Evolutionary conservation across 2,329 filamentous ascomycete genomes (phyloP).

Genomic region (Chrysoporthe cubensis): DNA sequence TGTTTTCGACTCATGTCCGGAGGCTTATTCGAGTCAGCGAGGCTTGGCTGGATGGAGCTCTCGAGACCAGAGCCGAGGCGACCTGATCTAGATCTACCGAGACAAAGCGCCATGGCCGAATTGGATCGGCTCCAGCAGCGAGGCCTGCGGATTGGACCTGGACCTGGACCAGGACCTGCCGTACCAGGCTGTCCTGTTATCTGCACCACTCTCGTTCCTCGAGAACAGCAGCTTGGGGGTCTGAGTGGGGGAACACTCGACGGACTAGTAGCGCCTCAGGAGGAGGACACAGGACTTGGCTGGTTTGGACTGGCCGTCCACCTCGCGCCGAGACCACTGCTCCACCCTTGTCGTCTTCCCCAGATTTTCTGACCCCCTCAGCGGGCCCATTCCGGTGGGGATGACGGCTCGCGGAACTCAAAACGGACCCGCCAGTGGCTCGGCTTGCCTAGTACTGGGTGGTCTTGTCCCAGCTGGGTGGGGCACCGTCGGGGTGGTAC

Average conservation of each 20-base stretch:
- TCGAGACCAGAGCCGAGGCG: not conserved
- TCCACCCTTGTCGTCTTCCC: slow-evolving; percentile 20
- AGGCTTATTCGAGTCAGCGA: no score
- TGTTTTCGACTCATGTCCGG: no score
- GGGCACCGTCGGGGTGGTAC: not conserved
- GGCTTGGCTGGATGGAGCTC: not conserved
- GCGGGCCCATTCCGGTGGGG: slow-evolving; percentile 5
- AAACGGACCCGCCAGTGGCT: not conserved
- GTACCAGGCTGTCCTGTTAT: no score
- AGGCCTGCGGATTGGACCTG: not conserved
- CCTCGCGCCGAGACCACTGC: not conserved
- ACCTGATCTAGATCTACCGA: no score
- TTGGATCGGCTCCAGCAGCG: no score
- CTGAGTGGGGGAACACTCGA: no score
- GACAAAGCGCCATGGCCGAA: no score
- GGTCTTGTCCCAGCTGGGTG: slow-evolving; percentile 4
- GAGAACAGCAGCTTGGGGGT: no score
- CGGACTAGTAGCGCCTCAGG: no score
- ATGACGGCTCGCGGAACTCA: slow-evolving; percentile 1
- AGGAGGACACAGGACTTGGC: not conserved
- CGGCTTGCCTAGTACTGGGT: not conserved
- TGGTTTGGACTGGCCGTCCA: no score
- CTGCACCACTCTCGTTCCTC: no score
- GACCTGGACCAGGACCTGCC: not conserved
- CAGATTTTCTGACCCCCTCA: slow-evolving; percentile 1